Base-by-base conservation (phyloP, 441 rosid genomes). In the Bruguiera hainesii region DNA sequence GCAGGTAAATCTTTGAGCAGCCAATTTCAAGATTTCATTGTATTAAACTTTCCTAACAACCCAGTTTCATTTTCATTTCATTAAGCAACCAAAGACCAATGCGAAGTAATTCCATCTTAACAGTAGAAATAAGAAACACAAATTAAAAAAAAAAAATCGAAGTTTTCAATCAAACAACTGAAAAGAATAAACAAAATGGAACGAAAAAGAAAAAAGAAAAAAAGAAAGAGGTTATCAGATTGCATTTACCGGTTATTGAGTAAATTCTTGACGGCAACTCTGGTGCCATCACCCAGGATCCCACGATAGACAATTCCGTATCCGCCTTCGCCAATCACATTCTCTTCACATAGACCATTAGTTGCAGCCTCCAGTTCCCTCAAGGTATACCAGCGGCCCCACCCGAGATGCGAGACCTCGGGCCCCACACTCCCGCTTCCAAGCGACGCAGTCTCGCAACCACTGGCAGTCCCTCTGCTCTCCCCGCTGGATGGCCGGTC, bases 311-410 rank as follows among this genome's bases (percentile, higher is more conserved):
- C 98, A 80, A 94, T 94, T 63, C 98, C 98, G 15, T 91, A 94
- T 9, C 98, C 96, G 69, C 98, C 97, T 89, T 94, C 97, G 13
- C 98, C 99, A 31, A 91, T 87, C 46, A 94, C 98, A 87, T 91
- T 91, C 83, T 88, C 97, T 61, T 80, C 90, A 65, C 89, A 78
- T 33, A 94, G 77, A 0, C 96, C 96, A 73, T 84, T 75, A 0
- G 97, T 94, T 0, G 98, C 97, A 1, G 85, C 87, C 71, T 94
- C 97, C 25, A 94, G 83, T 77, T 94, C 97, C 73, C 96, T 82
- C 70, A 91, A 77, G 57, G 96, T 94, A 64, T 91, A 93, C 97
- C 98, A 88, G 20, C 93, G 64, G 33, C 98, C 97, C 98, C 98
- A 93, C 30, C 98, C 98, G 3, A 93, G 87, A 83, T 93, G 98